phyloP scores from a whole-genome alignment of 768 basidiomycete species.

The Clitopilus hobsonii region DNA sequence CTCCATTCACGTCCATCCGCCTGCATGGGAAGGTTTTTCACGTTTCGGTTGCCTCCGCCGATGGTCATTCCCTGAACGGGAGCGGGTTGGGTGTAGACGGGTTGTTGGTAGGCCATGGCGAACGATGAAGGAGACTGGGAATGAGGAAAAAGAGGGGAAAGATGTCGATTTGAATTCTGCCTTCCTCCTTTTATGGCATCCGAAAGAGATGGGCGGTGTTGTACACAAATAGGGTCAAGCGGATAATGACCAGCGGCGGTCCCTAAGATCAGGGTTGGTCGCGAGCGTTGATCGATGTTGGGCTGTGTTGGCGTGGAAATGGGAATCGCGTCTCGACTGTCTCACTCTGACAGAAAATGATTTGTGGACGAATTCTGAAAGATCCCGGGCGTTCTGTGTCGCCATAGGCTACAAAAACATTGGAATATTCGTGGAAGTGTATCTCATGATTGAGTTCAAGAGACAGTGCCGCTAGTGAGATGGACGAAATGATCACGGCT shows the following conservation, averaged over 20 bases:
- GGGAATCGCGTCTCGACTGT: neutral
- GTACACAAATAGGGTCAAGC: neutral
- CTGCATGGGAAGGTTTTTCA: conserved; percentile 18
- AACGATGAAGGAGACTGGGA: neutral
- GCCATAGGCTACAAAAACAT: too few relatives aligned
- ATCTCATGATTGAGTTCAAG: too few relatives aligned
- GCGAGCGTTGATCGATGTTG: neutral
- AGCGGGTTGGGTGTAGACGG: conserved; percentile 14
- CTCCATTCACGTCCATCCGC: conserved; percentile 25
- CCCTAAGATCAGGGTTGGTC: neutral
- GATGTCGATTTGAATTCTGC: neutral
- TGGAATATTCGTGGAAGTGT: too few relatives aligned
- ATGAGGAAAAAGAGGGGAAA: neutral
- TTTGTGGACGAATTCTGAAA: too few relatives aligned
- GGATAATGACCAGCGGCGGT: neutral
- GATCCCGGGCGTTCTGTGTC: too few relatives aligned
- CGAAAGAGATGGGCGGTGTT: neutral
- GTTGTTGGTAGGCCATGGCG: neutral
- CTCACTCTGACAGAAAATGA: neutral
- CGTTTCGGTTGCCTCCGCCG: conserved; percentile 18
- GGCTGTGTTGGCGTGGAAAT: conserved; percentile 1
- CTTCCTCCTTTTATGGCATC: neutral
- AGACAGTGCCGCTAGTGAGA: too few relatives aligned
- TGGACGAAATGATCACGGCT: too few relatives aligned
- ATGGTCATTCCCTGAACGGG: conserved; percentile 15